Percentiles rank a stretch among this genome's conserved stretches.
Conservation (phyloP, 179 eudicot genomes). For the Silene vulgaris region DNA sequence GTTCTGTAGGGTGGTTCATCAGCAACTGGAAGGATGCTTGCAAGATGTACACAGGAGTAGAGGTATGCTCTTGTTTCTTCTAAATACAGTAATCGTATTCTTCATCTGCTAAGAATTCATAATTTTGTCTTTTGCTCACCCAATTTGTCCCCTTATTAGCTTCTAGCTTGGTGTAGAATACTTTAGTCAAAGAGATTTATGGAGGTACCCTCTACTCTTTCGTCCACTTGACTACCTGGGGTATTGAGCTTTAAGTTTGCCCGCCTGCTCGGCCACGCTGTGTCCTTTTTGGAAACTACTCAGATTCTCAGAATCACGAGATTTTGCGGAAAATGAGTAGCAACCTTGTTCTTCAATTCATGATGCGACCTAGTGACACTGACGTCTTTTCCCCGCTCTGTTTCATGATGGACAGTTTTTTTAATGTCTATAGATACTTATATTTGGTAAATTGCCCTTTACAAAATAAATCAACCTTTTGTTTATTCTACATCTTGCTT, state of each 20-base stretch:
- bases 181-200: background rate
- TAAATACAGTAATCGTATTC: background rate
- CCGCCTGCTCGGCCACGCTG: background rate
- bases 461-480: background rate
- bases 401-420: background rate
- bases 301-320: background rate
- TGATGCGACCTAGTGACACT: background rate
- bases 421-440: too few relatives aligned
- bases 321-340: background rate
- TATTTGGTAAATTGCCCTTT: too few relatives aligned
- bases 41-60: conserved; percentile 33
- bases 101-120: background rate
- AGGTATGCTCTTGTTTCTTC: conserved; percentile 37
- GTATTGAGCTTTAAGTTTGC: background rate
- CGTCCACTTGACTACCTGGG: background rate
- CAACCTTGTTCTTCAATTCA: background rate
- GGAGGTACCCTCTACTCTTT: background rate
- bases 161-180: background rate
- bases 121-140: background rate
- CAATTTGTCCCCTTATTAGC: background rate
- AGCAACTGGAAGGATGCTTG: conserved; percentile 69
- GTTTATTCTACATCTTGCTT: background rate
- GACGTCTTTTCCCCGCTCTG: background rate
- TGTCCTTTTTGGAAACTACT: background rate
- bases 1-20: conserved; percentile 44